These are phyloP conservation scores for Cladosporium austrohemisphaericum DNA, from an alignment of 2,329 filamentous ascomycete genomes.

Conservation along the genomic window DNA sequence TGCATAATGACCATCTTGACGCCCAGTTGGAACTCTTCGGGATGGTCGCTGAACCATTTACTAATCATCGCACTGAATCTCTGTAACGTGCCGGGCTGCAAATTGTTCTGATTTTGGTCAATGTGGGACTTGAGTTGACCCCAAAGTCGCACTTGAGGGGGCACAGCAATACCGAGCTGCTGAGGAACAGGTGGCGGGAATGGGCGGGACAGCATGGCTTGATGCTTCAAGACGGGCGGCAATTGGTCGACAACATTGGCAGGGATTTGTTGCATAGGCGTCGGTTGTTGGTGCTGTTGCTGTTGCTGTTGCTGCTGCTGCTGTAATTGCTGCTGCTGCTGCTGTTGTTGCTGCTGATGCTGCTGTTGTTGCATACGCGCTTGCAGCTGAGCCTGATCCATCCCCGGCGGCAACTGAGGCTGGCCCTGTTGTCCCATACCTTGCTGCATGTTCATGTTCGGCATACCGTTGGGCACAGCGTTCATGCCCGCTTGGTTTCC, in stretches of 20 bases:
- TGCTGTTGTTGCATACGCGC: constrained; percentile 26
- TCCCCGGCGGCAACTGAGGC: constrained; percentile 6
- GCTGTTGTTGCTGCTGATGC: constrained; percentile 16
- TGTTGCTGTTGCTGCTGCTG: constrained; percentile 17
- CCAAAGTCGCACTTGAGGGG: constrained; percentile 53
- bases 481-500: constrained; percentile 10
- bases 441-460: constrained; percentile 14
- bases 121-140: constrained; percentile 55
- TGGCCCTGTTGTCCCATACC: background rate
- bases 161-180: constrained; percentile 32
- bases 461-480: constrained; percentile 10
- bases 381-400: constrained; percentile 5
- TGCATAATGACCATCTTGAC: constrained; percentile 26
- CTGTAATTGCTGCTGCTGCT: constrained; percentile 17
- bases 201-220: constrained; percentile 22
- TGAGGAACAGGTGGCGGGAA: constrained; percentile 22
- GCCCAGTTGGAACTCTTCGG: constrained; percentile 22
- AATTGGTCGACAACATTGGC: background rate
- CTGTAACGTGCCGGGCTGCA: constrained; percentile 39
- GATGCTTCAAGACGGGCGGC: constrained; percentile 10
- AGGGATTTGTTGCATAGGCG: background rate
- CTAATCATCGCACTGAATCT: constrained; percentile 35
- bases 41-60: constrained; percentile 25
- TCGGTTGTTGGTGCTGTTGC: constrained; percentile 11
- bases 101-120: constrained; percentile 41